Evolutionary conservation across 768 basidiomycete species (phyloP), one percentile per base, ranked within the genome.

Genomic region (Tylopilus rubrobrunneus): DNA sequence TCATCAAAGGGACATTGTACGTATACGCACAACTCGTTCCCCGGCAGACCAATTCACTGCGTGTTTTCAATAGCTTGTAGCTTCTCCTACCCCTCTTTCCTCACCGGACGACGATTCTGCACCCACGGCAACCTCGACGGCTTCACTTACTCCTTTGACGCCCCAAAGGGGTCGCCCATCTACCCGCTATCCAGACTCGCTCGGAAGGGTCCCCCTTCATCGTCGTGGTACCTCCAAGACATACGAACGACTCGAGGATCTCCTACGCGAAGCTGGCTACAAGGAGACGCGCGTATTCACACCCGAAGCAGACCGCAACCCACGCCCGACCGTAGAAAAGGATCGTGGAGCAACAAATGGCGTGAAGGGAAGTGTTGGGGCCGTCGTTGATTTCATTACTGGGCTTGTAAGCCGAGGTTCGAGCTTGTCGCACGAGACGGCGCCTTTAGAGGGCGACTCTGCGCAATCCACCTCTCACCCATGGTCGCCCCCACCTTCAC

Each of bases 281-380:
- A 92, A 92, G 68, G 93, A 96, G 65, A 94, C 92, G 4, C 81
- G 92, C 41, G 79, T 97, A 11, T 89, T 90, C 62, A 94, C 93
- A 0, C 92, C 93, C 8, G 90, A 93, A 69, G 74, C 78, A 5
- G 89, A 92, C 55, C 78, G 80, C 37, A 63, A 65, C 17, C 73
- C 67, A 25, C 62, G 63, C 21, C 64, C 63, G 11, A 65, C 68
- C 12, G 14, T 48, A 9, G 62, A 52, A 57, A 68, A 62, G 34
- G 63, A 52, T 54, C 55, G 65, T 61, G 48, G 62, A 9, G 68
- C 61, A 50, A 72, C 72, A 27, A 71, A 71, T 23, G 75, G 73
- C 48, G 66, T 78, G 52, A 73, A 75, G 48, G 68, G 61, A 27
- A 79, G 80, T 10, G 67, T 79, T 1, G 73, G 71, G 27, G 78